Conservation (phyloP, 768 basidiomycete genomes). For the Naganishia friedmannii region DNA sequence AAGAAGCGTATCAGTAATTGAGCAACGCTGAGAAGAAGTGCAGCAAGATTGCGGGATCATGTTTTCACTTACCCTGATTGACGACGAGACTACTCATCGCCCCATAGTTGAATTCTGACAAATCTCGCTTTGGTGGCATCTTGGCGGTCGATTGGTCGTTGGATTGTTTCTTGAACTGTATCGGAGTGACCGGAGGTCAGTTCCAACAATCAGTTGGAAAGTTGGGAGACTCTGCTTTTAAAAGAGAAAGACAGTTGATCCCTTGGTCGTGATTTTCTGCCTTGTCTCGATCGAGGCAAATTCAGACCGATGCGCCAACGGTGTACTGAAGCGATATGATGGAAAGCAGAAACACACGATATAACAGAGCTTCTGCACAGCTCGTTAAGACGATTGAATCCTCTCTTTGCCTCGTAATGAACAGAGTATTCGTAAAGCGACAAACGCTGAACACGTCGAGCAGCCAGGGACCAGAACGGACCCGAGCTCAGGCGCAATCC, state of each 20-base stretch:
- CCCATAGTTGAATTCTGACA: constrained; percentile 91
- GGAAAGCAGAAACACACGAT: neutral
- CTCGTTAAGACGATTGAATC: neutral
- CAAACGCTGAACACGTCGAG: neutral
- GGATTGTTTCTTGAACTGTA: neutral
- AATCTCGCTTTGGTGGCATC: constrained; percentile 63
- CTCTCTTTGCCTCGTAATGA: neutral
- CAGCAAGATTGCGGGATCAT: neutral
- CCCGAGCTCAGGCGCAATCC: neutral
- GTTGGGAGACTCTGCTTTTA: neutral
- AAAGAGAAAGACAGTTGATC: neutral
- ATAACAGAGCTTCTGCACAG: neutral
- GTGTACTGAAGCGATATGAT: neutral
- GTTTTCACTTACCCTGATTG: constrained; percentile 61
- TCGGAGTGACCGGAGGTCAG: constrained; percentile 10
- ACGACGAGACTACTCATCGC: constrained; percentile 91
- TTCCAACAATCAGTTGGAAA: constrained; percentile 7
- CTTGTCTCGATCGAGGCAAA: constrained; percentile 6
- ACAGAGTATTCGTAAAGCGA: neutral
- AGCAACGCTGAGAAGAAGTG: constrained; percentile 20
- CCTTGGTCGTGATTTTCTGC: neutral
- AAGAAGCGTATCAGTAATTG: neutral
- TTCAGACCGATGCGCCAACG: neutral
- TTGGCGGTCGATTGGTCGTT: constrained; percentile 8
- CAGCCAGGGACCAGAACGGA: too few species aligned